Conservation (phyloP, 2,329 filamentous ascomycete genomes). For the Pestalotiopsis sp. region DNA sequence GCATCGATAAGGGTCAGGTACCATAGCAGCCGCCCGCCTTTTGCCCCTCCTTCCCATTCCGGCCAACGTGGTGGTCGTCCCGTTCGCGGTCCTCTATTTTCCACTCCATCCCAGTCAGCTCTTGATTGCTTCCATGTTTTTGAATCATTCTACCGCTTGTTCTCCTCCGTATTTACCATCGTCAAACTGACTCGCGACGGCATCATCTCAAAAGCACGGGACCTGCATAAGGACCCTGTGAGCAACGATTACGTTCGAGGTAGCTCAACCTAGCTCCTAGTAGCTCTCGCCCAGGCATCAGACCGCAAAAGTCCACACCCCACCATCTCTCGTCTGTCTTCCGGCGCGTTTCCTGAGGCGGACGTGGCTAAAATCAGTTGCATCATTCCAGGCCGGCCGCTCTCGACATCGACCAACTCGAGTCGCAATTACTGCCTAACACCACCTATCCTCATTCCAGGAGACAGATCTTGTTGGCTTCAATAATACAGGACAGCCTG, state of each 20-base stretch:
- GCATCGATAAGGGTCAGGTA: background rate
- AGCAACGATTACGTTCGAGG: background rate
- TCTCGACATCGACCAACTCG: background rate
- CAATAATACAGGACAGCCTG: background rate
- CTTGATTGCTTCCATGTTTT: background rate
- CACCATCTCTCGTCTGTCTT: background rate
- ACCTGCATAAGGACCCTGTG: background rate
- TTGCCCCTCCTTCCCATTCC: slow-evolving; percentile 11
- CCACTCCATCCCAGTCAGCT: background rate
- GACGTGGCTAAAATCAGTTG: slow-evolving; percentile 13
- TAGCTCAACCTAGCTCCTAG: no score
- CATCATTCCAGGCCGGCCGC: slow-evolving; percentile 2
- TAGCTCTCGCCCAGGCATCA: no score
- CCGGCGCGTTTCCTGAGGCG: background rate
- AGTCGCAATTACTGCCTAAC: slow-evolving; percentile 12
- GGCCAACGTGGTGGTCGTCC: background rate
- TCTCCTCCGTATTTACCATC: background rate
- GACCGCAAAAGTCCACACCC: background rate
- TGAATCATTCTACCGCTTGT: background rate
- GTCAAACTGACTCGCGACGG: background rate
- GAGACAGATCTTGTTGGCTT: background rate
- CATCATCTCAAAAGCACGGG: background rate
- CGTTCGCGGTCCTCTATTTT: background rate
- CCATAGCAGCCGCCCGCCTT: background rate
- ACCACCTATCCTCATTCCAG: slow-evolving; percentile 9